A percentile compares a stretch with the other conserved stretches of the same genome.
Conservation (phyloP, 331 rosid genomes). For the Acacia pycnantha region DNA sequence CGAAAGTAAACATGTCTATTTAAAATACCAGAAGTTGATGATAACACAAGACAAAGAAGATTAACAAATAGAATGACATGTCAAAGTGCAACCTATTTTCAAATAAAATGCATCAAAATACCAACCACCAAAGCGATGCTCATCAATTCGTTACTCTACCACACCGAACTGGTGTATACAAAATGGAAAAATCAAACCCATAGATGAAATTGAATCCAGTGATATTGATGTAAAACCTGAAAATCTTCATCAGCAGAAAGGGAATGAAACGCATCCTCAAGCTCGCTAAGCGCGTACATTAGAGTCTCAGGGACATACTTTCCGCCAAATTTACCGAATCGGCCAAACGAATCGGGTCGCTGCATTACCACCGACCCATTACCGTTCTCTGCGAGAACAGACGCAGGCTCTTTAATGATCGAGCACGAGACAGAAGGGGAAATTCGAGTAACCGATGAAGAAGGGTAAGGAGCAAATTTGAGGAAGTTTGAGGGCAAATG, state of each 20-base stretch:
- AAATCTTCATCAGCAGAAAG: constrained; percentile 64
- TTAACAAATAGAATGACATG: constrained; percentile 11
- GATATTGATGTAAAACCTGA: constrained; percentile 54
- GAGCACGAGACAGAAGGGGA: constrained; percentile 45
- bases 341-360: constrained; percentile 76
- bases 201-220: constrained; percentile 1
- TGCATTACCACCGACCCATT: constrained; percentile 36
- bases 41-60: background rate
- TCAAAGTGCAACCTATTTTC: background rate
- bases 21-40: background rate
- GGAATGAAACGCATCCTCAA: constrained; percentile 61
- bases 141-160: constrained; percentile 13
- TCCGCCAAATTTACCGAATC: constrained; percentile 73
- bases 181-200: background rate
- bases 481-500: constrained; percentile 33
- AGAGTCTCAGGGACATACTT: constrained; percentile 79
- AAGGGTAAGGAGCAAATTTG: constrained; percentile 35
- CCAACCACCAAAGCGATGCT: background rate
- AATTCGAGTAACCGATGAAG: background rate
- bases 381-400: constrained; percentile 18
- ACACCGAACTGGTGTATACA: background rate
- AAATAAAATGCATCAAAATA: background rate
- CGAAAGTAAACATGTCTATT: background rate
- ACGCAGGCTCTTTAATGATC: constrained; percentile 36
- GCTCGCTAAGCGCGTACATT: constrained; percentile 72